Conservation (phyloP, 352 stramenopile genomes). For the Globisporangium ultimum region DNA sequence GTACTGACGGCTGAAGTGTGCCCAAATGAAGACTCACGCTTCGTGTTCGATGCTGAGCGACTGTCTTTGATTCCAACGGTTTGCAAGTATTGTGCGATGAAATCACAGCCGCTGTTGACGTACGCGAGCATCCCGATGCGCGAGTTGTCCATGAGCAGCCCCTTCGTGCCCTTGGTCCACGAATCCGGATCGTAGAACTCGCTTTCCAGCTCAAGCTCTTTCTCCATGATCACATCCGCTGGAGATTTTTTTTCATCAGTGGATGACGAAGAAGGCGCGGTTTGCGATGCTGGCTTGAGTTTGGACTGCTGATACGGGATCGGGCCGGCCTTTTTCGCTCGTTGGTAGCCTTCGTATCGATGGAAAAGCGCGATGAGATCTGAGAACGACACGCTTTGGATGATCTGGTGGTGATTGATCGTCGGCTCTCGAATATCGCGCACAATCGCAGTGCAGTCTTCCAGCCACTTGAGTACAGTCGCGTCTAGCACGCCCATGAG, state of each 20-base stretch:
- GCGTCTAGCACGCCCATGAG: slow-evolving; percentile 60
- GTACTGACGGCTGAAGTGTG: not conserved
- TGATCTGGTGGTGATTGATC: slow-evolving; percentile 59
- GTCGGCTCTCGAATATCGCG: slow-evolving; percentile 77
- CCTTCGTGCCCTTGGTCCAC: slow-evolving; percentile 43
- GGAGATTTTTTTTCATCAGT: slow-evolving; percentile 13
- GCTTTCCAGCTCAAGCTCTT: slow-evolving; percentile 61
- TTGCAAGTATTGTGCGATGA: slow-evolving; percentile 59
- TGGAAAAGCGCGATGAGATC: slow-evolving; percentile 63
- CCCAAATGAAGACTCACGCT: slow-evolving; percentile 13
- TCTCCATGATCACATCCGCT: slow-evolving; percentile 43
- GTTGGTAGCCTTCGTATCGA: slow-evolving; percentile 63
- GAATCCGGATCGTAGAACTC: slow-evolving; percentile 55
- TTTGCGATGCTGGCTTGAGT: slow-evolving; percentile 17
- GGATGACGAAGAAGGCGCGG: slow-evolving; percentile 1
- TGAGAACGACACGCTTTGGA: slow-evolving; percentile 54
- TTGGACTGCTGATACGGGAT: slow-evolving; percentile 57
- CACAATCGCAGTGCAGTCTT: slow-evolving; percentile 66
- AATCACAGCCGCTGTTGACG: slow-evolving; percentile 70
- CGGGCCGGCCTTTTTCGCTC: slow-evolving; percentile 45
- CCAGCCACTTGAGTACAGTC: slow-evolving; percentile 64
- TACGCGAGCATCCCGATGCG: slow-evolving; percentile 77
- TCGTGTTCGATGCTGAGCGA: not conserved
- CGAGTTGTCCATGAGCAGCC: slow-evolving; percentile 71
- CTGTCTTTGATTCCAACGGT: slow-evolving; percentile 4